phyloP scores from a whole-genome alignment of 768 basidiomycete species.

The Lactifluus volemus region DNA sequence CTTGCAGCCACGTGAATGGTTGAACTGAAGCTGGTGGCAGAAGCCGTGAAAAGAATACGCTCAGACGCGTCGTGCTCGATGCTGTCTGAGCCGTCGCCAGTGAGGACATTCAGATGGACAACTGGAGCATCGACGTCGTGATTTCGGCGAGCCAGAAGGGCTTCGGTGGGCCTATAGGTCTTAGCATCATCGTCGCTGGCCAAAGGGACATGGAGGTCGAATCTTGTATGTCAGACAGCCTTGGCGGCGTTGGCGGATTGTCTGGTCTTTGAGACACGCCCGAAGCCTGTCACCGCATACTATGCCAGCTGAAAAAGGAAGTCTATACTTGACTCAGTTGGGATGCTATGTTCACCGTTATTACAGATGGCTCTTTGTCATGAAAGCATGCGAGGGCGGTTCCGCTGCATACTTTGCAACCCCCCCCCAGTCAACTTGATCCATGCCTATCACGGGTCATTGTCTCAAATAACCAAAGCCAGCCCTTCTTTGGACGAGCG shows the following conservation, averaged over 20 bases:
- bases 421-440: slow-evolving; percentile 89
- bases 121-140: slow-evolving; percentile 88
- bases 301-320: slow-evolving; percentile 84
- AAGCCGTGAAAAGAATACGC: slow-evolving; percentile 62
- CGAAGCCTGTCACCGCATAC: slow-evolving; percentile 61
- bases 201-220: slow-evolving; percentile 62
- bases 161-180: slow-evolving; percentile 85
- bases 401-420: slow-evolving; percentile 83
- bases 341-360: not conserved
- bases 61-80: slow-evolving; percentile 86
- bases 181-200: slow-evolving; percentile 79
- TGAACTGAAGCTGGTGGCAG: slow-evolving; percentile 70
- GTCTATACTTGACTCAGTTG: slow-evolving; percentile 16
- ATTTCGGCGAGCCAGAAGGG: slow-evolving; percentile 87
- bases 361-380: slow-evolving; percentile 79
- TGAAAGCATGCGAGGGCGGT: slow-evolving; percentile 86
- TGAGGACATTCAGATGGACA: slow-evolving; percentile 92
- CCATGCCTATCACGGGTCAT: slow-evolving; percentile 81
- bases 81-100: slow-evolving; percentile 96
- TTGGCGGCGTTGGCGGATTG: not conserved
- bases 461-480: slow-evolving; percentile 57
- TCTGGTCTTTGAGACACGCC: slow-evolving; percentile 51
- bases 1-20: too few relatives aligned
- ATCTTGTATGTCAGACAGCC: not conserved
- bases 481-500: slow-evolving; percentile 66